Base-by-base conservation (phyloP, 2,329 filamentous ascomycete species). In the Aureobasidium musti region DNA sequence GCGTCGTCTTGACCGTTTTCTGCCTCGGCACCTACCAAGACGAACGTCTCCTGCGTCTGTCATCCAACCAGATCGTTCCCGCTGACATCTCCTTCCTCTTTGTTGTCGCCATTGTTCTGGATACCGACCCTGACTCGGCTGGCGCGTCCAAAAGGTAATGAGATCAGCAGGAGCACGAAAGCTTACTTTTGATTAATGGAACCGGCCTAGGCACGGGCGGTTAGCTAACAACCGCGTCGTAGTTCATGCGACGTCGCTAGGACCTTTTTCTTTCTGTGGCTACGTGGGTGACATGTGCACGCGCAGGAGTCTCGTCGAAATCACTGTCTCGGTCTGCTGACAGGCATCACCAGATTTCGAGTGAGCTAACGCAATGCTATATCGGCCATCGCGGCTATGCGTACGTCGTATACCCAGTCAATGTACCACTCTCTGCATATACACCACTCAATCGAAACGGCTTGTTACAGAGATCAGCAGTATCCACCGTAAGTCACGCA, bases 221-320 rank as follows among this genome's bases (percentile, higher is more conserved):
- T 61, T 61, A n/a, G 28, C 54, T 21, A 59, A 45, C 30, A 26
- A 30, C 8, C 39, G 13, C 26, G 41, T 61, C 41, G 43, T 49
- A n/a, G 57, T 49, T 61, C 57, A 61, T 61, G 57, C 57, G 57
- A 61, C 45, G 37, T 37, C 57, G 57, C 57, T 61, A 26, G 41
- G 41, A 17, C 28, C 28, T 35, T 13, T 61, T 30, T 17, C 39
- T 11, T 45, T 10, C 54, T 45, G 39, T 30, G 54, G 54, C 37
- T 45, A 57, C 11, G 35, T 57, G 17, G 14, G 11, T 37, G 35
- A 33, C 56, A 61, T 49, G 41, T 47, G 30, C 26, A 49, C 28
- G 39, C 26, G 28, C n/a, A 47, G 19, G 26, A 30, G 28, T 21
- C 30, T 61, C n/a, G 41, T 49, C 57, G 5, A 26, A 19, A 23